A percentile compares a stretch with the other conserved stretches of the same genome.
Evolutionary conservation across 495 filamentous ascomycete genomes (phyloP).

Genomic region (Podospora australis): DNA sequence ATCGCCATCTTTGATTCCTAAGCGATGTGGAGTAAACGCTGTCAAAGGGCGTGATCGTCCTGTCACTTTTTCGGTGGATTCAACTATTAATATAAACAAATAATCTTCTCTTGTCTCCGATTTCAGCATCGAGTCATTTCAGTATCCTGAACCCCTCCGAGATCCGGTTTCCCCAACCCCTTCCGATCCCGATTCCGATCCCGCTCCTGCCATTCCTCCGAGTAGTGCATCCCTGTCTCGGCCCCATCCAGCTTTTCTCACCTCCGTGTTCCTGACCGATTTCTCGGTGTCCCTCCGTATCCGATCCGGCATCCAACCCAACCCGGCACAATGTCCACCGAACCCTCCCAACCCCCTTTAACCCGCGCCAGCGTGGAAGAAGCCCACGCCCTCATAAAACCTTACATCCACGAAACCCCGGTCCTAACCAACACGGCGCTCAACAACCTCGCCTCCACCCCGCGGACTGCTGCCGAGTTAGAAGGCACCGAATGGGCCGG

Average conservation of each 20-base stretch:
- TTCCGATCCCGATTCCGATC: too few relatives aligned
- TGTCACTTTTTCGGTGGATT: too few relatives aligned
- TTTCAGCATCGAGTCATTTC: too few relatives aligned
- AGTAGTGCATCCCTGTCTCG: too few relatives aligned
- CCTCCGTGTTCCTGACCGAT: not conserved
- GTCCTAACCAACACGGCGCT: slow-evolving; percentile 73
- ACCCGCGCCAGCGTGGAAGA: slow-evolving; percentile 59
- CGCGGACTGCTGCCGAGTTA: slow-evolving; percentile 49
- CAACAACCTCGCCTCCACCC: slow-evolving; percentile 62
- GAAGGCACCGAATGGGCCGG: slow-evolving; percentile 53
- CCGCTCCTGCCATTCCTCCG: too few relatives aligned
- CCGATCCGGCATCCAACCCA: slow-evolving; percentile 1
- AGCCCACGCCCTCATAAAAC: slow-evolving; percentile 66
- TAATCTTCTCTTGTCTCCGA: too few relatives aligned
- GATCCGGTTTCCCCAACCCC: too few relatives aligned
- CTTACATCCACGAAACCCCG: slow-evolving; percentile 76
- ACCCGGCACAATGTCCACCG: slow-evolving; percentile 39
- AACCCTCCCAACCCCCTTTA: slow-evolving; percentile 50
- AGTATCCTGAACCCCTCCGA: too few relatives aligned
- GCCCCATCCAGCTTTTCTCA: too few relatives aligned
- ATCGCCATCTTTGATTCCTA: too few relatives aligned
- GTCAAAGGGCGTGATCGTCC: not conserved
- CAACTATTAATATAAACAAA: too few relatives aligned
- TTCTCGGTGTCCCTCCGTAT: not conserved
- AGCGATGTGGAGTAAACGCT: not conserved